Evolutionary conservation across 768 basidiomycete species (phyloP), one percentile per base, ranked within the genome.

Genomic region (Kwoniella newhampshirensis): DNA sequence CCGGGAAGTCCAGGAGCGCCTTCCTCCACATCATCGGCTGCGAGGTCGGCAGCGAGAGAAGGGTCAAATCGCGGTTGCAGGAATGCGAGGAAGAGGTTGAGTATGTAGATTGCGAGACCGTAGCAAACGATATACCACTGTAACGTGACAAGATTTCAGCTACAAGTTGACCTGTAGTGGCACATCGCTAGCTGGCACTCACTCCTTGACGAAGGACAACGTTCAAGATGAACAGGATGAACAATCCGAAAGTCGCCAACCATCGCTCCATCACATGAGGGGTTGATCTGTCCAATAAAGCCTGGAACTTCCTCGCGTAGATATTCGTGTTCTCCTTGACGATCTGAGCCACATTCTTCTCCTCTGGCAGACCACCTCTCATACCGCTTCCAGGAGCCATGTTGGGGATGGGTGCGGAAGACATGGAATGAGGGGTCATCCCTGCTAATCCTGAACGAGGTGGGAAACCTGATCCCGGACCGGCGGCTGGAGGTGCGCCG

Each of bases 11-110:
- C 81, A 4, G 80, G 83, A 1, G 87, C 88, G 18, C 93, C 96
- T 73, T 91, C 93, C 68, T 99, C 96, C 18, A 96, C 87, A 71
- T 97, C 93, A 64, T 93, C 89, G 1, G 91, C 96, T 61, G 90
- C 81, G 12, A 97, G 80, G 75, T 99, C 96, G 43, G 90, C 90
- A 63, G 92, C 88, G 28, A 97, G 80, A 1, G 93, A 94, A 0
- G 96, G 94, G 77, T 99, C 96, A 75, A 99, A 98, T 75, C 87
- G 89, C 30, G 96, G 96, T 80, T 97, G 93, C 17, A 99, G 81
- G 81, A 99, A 99, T 1, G 96, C 94, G 64, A 99, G 83, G 52
- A 99, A 85, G 51, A 99, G 84, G 79, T 99, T 96, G 58, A 97
- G 83, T 61, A 94, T 84, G 79, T 97, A 97, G 66, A 96, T 97